Percentiles rank a stretch among this genome's conserved stretches.
Conservation (phyloP, 441 rosid genomes). For the Syzygium syzygioides region DNA sequence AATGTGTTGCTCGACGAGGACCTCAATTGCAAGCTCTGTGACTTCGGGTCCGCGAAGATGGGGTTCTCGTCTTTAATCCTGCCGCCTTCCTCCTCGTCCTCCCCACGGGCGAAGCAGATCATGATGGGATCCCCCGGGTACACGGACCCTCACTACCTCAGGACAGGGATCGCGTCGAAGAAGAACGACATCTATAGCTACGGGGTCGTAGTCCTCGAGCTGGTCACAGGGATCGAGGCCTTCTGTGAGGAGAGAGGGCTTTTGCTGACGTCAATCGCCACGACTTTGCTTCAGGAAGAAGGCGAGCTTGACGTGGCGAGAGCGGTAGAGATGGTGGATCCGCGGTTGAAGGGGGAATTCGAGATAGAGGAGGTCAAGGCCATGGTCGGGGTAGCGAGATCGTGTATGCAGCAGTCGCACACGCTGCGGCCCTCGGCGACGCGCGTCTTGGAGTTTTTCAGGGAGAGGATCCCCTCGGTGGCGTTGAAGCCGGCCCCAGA, state of each 20-base stretch:
- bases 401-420: constrained; percentile 44
- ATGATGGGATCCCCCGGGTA: constrained; percentile 92
- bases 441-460: constrained; percentile 34
- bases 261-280: constrained; percentile 35
- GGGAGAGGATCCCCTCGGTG: constrained; percentile 21
- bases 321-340: constrained; percentile 49
- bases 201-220: constrained; percentile 70
- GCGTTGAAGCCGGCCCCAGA: not conserved
- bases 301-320: constrained; percentile 9
- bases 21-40: constrained; percentile 71
- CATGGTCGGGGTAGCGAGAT: constrained; percentile 39
- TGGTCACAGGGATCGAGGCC: constrained; percentile 67
- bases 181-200: constrained; percentile 76
- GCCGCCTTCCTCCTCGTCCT: constrained; percentile 22
- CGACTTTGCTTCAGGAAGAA: constrained; percentile 20
- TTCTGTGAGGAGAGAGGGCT: constrained; percentile 52
- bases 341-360: constrained; percentile 32
- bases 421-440: constrained; percentile 54
- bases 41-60: constrained; percentile 76
- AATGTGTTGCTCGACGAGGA: constrained; percentile 67
- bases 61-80: constrained; percentile 66
- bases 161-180: constrained; percentile 71
- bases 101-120: constrained; percentile 33
- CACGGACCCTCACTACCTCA: constrained; percentile 75
- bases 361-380: constrained; percentile 51